Percentiles rank a stretch among this genome's conserved stretches.
Conservation (phyloP, 2,329 filamentous ascomycete species). For the Fusarium kyushuense region DNA sequence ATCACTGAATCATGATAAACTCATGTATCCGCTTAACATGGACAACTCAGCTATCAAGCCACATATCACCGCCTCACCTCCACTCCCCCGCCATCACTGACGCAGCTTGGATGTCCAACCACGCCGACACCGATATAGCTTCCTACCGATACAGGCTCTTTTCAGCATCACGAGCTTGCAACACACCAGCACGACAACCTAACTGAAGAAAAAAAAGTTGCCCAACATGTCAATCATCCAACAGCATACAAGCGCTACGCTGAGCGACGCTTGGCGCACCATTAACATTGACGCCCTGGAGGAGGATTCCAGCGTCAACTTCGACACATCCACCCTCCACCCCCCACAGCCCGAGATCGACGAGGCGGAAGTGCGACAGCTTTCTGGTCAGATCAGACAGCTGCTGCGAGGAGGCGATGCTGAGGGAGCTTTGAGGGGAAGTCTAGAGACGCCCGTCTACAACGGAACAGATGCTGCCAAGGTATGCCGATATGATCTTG, state of each 20-base stretch:
- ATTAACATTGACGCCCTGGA: slow-evolving; percentile 95
- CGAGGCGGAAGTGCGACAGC: slow-evolving; percentile 81
- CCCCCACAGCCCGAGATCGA: slow-evolving; percentile 80
- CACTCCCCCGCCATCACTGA: slow-evolving; percentile 53
- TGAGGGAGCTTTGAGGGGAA: slow-evolving; percentile 86
- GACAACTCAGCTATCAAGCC: slow-evolving; percentile 17
- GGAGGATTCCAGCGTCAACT: slow-evolving; percentile 91
- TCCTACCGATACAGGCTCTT: slow-evolving; percentile 9
- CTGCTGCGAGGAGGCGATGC: slow-evolving; percentile 86
- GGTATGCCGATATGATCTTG: slow-evolving; percentile 53
- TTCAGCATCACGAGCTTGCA: slow-evolving; percentile 12
- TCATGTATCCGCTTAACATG: neutral
- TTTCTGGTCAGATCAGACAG: slow-evolving; percentile 86
- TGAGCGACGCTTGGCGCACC: slow-evolving; percentile 80
- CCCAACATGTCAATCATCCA: slow-evolving; percentile 73
- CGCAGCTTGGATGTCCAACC: slow-evolving; percentile 46
- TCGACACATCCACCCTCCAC: slow-evolving; percentile 85
- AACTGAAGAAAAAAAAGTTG: slow-evolving; percentile 2
- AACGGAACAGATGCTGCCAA: slow-evolving; percentile 69
- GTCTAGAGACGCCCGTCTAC: slow-evolving; percentile 87
- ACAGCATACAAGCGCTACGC: slow-evolving; percentile 70
- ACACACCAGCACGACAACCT: neutral
- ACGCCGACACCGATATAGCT: slow-evolving; percentile 37
- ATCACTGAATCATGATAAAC: neutral
- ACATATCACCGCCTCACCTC: slow-evolving; percentile 46